Base-by-base conservation (phyloP, 2,329 filamentous ascomycete genomes). In the Thielaviopsis punctulata region DNA sequence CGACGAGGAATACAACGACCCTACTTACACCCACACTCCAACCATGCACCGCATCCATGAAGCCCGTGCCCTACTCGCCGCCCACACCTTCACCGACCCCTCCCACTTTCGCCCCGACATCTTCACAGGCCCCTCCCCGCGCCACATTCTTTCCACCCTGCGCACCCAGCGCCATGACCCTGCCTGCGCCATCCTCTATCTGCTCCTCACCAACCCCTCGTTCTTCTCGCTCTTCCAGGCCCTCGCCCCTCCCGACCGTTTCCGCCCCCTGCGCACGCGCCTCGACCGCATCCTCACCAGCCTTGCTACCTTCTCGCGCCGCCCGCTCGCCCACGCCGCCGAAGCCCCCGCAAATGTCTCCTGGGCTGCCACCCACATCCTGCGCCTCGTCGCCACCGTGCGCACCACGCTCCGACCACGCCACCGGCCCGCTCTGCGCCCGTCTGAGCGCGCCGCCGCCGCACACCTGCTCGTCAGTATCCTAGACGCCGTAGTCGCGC, bases 211-310 rank as follows among this genome's bases (percentile, higher is more conserved):
- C 56, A 76, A 76, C 58, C 66, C 74, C 59, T 68, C 71, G 41
- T 71, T 78, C 62, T 75, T 77, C 59, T 64, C 72, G 49, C 72
- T 75, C 62, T 72, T 78, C 54, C 65, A 73, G 2, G 61, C 64
- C 46, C 71, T 73, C 53, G 63, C 64, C 22, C 63, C 70, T 30
- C 68, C 67, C 41, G 69, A 73, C 55, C 66, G 66, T 3, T 76
- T 76, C 54, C 66, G 69, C 48, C 68, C 67, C 46, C 68, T 76
- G 18, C 65, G 69, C 41, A 69, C 71, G 55, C 69, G 73, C 8
- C 66, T 71, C 10, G 65, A 69, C 45, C 66, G 65, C 10, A 69
- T 75, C n/a, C 62, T 78, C 4, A 61, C 62, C 9, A 65, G 68
- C 12, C 63, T 76, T 36, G 65, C 71, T 52, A 54, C 60, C 0